These are phyloP conservation scores for Allantophomopsis lycopodina DNA, from an alignment of 2,329 filamentous ascomycete species.

Conservation along the genomic window DNA sequence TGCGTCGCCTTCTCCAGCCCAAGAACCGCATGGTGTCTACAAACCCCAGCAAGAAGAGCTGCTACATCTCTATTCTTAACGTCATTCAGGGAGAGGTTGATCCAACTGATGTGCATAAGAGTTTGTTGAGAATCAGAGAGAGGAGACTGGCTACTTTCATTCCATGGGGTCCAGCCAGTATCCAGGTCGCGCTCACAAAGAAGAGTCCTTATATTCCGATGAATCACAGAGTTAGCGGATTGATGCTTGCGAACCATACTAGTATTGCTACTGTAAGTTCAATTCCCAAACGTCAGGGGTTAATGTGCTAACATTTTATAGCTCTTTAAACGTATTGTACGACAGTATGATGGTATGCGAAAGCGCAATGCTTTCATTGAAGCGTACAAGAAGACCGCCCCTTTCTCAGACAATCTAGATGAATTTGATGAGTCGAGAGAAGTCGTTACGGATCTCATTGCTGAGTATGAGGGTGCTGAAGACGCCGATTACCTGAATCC, in stretches of 20 bases:
- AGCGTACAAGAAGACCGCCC: slow-evolving; percentile 87
- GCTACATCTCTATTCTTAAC: slow-evolving; percentile 97
- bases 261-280: slow-evolving; percentile 71
- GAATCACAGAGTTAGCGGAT: slow-evolving; percentile 83
- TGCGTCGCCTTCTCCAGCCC: slow-evolving; percentile 86
- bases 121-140: slow-evolving; percentile 87
- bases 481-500: slow-evolving; percentile 79
- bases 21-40: slow-evolving; percentile 99
- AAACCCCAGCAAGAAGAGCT: slow-evolving; percentile 88
- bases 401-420: slow-evolving; percentile 79
- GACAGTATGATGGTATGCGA: slow-evolving; percentile 84
- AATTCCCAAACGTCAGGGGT: background rate
- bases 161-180: slow-evolving; percentile 94
- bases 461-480: slow-evolving; percentile 93
- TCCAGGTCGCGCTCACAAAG: slow-evolving; percentile 93
- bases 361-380: slow-evolving; percentile 97
- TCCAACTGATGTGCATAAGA: slow-evolving; percentile 97
- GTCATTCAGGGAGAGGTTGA: slow-evolving; percentile 98
- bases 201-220: slow-evolving; percentile 93
- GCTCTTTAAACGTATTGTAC: slow-evolving; percentile 86
- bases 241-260: slow-evolving; percentile 97
- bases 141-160: slow-evolving; percentile 91
- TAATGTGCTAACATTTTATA: slow-evolving; percentile 15
- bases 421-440: slow-evolving; percentile 93
- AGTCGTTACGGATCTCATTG: slow-evolving; percentile 81